These are phyloP conservation scores for Scheffersomyces amazonensis DNA, from an alignment of 805 yeast species.

Conservation along the genomic window DNA sequence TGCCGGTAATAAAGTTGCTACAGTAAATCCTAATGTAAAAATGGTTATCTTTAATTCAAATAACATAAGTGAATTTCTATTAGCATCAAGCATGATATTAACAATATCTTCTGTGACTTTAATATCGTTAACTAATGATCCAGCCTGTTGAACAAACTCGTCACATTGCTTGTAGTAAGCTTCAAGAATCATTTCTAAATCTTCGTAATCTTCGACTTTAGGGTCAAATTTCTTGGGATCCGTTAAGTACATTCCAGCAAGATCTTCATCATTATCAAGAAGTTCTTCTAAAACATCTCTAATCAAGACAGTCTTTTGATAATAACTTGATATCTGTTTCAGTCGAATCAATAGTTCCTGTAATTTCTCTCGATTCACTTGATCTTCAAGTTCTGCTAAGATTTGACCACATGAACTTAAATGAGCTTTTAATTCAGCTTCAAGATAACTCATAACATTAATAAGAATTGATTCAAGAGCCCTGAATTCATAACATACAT, in stretches of 20 bases:
- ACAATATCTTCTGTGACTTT: slow-evolving; percentile 91
- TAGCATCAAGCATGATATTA: slow-evolving; percentile 86
- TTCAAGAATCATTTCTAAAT: slow-evolving; percentile 83
- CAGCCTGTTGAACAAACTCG: slow-evolving; percentile 89
- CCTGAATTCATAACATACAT: slow-evolving; percentile 62
- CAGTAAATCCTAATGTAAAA: slow-evolving; percentile 80
- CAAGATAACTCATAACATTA: slow-evolving; percentile 76
- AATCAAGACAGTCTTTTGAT: slow-evolving; percentile 72
- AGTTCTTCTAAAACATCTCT: slow-evolving; percentile 81
- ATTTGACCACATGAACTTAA: slow-evolving; percentile 57
- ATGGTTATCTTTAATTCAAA: slow-evolving; percentile 80
- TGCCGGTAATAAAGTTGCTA: slow-evolving; percentile 82
- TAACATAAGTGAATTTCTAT: slow-evolving; percentile 85
- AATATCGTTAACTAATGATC: slow-evolving; percentile 76
- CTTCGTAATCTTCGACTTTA: slow-evolving; percentile 49
- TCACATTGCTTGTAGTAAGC: slow-evolving; percentile 90
- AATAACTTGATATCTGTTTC: slow-evolving; percentile 66
- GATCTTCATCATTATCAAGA: slow-evolving; percentile 82
- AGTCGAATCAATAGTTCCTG: slow-evolving; percentile 72
- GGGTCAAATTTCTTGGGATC: slow-evolving; percentile 26
- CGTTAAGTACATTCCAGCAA: slow-evolving; percentile 74
- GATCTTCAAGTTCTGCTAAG: slow-evolving; percentile 69
- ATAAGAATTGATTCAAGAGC: slow-evolving; percentile 82
- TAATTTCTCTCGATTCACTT: slow-evolving; percentile 72
- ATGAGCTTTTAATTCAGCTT: slow-evolving; percentile 67